phyloP scores from a whole-genome alignment of 140 eudicot genomes.

The Flaveria floridana region DNA sequence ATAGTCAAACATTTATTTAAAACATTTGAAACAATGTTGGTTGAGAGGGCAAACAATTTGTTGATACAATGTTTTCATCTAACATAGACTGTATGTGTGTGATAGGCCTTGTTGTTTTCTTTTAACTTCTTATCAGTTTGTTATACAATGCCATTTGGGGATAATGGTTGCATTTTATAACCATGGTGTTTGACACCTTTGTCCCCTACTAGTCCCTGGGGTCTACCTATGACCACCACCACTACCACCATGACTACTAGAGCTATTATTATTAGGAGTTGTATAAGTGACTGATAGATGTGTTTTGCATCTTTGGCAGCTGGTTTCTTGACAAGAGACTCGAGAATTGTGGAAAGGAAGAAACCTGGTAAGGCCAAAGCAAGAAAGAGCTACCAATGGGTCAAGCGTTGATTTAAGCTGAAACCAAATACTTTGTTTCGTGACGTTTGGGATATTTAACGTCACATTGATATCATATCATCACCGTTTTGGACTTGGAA shows the following conservation, averaged over 20 bases:
- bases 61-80: not conserved
- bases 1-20: not conserved
- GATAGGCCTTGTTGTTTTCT: not conserved
- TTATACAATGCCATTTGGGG: not conserved
- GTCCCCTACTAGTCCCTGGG: too few relatives aligned
- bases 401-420: slow-evolving; percentile 61
- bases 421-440: slow-evolving; percentile 1
- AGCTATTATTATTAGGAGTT: not conserved
- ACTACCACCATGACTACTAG: too few relatives aligned
- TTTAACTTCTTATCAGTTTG: not conserved
- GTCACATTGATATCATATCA: not conserved
- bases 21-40: not conserved
- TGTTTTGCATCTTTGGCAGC: slow-evolving; percentile 40
- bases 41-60: not conserved
- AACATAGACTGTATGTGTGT: not conserved
- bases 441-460: not conserved
- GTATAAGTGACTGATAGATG: slow-evolving; percentile 6
- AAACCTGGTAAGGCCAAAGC: slow-evolving; percentile 96
- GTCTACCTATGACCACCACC: too few relatives aligned
- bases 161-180: not conserved
- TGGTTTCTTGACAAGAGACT: slow-evolving; percentile 88
- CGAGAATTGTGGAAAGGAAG: slow-evolving; percentile 87
- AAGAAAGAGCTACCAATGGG: slow-evolving; percentile 97
- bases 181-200: too few relatives aligned
- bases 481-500: slow-evolving; percentile 13